Evolutionary conservation across 495 filamentous ascomycete genomes (phyloP).

Genomic region (Neurospora sp.): DNA sequence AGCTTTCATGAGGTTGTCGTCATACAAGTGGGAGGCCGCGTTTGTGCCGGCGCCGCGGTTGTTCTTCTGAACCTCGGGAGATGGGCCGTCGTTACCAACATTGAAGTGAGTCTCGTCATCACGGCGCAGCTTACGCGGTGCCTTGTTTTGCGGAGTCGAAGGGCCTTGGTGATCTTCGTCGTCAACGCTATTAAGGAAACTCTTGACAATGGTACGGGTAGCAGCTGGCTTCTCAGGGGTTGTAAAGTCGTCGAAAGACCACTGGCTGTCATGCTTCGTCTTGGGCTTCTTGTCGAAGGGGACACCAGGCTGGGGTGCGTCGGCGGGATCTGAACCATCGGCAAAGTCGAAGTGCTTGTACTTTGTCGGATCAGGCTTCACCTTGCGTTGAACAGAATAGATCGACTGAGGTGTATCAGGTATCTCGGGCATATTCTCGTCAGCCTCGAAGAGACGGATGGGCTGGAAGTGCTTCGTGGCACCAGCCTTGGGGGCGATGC

Average conservation of each 20-base stretch:
- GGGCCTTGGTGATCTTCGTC: neutral
- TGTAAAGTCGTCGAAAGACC: slow-evolving; percentile 86
- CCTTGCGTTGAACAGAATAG: slow-evolving; percentile 34
- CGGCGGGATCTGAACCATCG: slow-evolving; percentile 43
- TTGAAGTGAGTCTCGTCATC: slow-evolving; percentile 73
- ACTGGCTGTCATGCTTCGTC: slow-evolving; percentile 58
- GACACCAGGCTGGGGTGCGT: slow-evolving; percentile 19
- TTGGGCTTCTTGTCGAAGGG: slow-evolving; percentile 31
- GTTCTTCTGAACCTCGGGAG: slow-evolving; percentile 22
- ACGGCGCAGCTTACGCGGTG: slow-evolving; percentile 56
- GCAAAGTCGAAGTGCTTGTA: slow-evolving; percentile 84
- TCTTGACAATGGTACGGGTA: slow-evolving; percentile 29
- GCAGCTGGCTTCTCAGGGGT: slow-evolving; percentile 57
- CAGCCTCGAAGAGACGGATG: slow-evolving; percentile 59
- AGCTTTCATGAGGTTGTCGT: slow-evolving; percentile 12
- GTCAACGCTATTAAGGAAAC: neutral
- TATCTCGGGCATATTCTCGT: slow-evolving; percentile 33
- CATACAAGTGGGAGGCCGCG: slow-evolving; percentile 53
- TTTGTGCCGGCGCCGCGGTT: slow-evolving; percentile 44
- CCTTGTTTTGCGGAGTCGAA: slow-evolving; percentile 41
- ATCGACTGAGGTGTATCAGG: slow-evolving; percentile 26
- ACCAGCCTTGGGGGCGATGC: slow-evolving; percentile 51
- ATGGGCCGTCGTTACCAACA: slow-evolving; percentile 45
- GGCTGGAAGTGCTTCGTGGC: slow-evolving; percentile 60
- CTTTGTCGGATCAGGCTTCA: slow-evolving; percentile 58